A percentile compares a stretch with the other conserved stretches of the same genome.
These are phyloP conservation scores for Tricholoma flavovirens DNA, from an alignment of 768 basidiomycete genomes.

Conservation along the genomic window DNA sequence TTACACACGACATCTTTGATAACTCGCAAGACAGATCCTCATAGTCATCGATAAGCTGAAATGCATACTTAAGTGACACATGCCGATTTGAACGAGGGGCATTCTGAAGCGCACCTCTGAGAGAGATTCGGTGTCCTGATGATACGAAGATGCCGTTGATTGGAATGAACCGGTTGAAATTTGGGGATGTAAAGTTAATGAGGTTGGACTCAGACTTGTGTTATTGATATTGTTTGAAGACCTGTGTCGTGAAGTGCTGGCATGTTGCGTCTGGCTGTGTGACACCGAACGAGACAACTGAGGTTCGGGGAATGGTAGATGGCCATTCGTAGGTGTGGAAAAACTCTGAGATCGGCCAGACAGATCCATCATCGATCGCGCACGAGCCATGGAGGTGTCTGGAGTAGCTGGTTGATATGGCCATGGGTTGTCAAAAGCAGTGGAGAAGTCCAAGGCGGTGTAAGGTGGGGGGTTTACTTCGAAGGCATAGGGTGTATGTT, in stretches of 20 bases:
- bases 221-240: slow-evolving; percentile 35
- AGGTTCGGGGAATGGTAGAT: slow-evolving; percentile 47
- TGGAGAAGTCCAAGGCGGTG: slow-evolving; percentile 12
- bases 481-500: slow-evolving; percentile 26
- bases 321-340: slow-evolving; percentile 16
- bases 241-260: slow-evolving; percentile 25
- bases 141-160: slow-evolving; percentile 35
- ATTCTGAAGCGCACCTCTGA: slow-evolving; percentile 23
- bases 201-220: slow-evolving; percentile 32
- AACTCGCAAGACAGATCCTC: slow-evolving; percentile 22
- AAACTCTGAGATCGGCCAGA: slow-evolving; percentile 25
- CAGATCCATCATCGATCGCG: slow-evolving; percentile 26
- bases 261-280: slow-evolving; percentile 20
- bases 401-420: slow-evolving; percentile 21
- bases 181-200: slow-evolving; percentile 21
- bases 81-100: neutral
- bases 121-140: slow-evolving; percentile 18
- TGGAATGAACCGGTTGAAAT: slow-evolving; percentile 13
- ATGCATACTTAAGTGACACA: neutral
- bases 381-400: slow-evolving; percentile 24
- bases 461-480: slow-evolving; percentile 22
- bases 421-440: slow-evolving; percentile 30
- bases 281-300: slow-evolving; percentile 45
- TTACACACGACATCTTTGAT: slow-evolving; percentile 35
- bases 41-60: slow-evolving; percentile 11